Percentiles rank a stretch among this genome's conserved stretches.
Conservation (phyloP, 75 land plant genomes). For the Azolla pinnata region DNA sequence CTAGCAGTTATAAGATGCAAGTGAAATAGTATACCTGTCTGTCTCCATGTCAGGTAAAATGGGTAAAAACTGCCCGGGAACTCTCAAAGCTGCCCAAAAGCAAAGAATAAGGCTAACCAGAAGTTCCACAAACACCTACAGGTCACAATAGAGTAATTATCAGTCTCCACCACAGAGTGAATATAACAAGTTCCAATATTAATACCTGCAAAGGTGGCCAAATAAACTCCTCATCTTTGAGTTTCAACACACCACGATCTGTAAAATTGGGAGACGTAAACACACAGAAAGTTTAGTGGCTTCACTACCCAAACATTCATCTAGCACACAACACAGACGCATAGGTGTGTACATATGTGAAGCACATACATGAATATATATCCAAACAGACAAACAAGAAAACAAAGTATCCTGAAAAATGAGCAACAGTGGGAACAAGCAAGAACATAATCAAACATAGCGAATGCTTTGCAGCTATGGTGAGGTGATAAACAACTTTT, state of each 20-base stretch:
- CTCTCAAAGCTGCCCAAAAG: slow-evolving; percentile 73
- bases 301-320: no score
- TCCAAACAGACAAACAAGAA: no score
- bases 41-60: slow-evolving; percentile 75
- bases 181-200: neutral
- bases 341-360: no score
- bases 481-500: no score
- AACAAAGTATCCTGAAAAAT: no score
- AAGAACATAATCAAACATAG: no score
- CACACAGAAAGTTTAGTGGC: no score
- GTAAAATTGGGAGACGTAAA: slow-evolving; percentile 14
- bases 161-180: neutral
- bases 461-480: no score
- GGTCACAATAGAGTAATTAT: neutral
- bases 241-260: slow-evolving; percentile 81
- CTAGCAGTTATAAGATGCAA: no score
- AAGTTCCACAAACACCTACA: slow-evolving; percentile 66
- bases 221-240: slow-evolving; percentile 78
- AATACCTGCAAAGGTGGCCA: slow-evolving; percentile 62
- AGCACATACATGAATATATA: no score
- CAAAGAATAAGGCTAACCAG: slow-evolving; percentile 55
- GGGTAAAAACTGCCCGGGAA: slow-evolving; percentile 64
- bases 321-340: no score
- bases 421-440: no score
- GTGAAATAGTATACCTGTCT: slow-evolving; percentile 71